Base-by-base conservation (phyloP, 1,139 yeast species). In the Saccharomycopsis phalli region DNA sequence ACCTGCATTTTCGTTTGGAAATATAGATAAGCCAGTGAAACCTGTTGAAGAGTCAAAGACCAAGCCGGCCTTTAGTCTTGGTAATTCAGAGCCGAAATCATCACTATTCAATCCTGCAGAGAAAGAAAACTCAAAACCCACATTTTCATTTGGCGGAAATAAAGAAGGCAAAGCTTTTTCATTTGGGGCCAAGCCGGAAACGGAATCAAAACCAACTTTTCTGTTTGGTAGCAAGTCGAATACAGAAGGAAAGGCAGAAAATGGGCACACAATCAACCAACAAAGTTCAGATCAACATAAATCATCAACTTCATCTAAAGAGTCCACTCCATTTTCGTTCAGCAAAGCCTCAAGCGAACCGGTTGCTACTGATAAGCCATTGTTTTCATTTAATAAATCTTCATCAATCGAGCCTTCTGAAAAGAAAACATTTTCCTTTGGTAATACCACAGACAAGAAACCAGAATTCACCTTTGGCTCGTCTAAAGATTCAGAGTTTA, bases 1-100 rank as follows among this genome's bases (percentile, higher is more conserved):
- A 14, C 37, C 37, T 8, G 10, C 33, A 7, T 32, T 38, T 21
- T 38, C 37, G 2, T 32, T 37, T 25, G 27, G 28, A 13, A 36
- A 19, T 18, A 21, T 19, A n/a, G 10, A 16, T 3, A 23, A 19
- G 31, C 8, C 8, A 29, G 13, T 18, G 10, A n/a, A n/a, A n/a
- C n/a, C n/a, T n/a, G n/a, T n/a, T n/a, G n/a, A n/a, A n/a, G n/a
- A n/a, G n/a, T n/a, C n/a, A n/a, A n/a, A n/a, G n/a, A n/a, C n/a
- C n/a, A n/a, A n/a, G n/a, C n/a, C n/a, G n/a, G n/a, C n/a, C n/a
- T n/a, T n/a, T n/a, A n/a, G n/a, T 11, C 27, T n/a, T 11, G 27
- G n/a, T 25, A n/a, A n/a, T 25, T 11, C 27, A 25, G 27, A 25
- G 27, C n/a, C n/a, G 27, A n/a, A 25, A 25, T 11, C 27, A 25